Conservation (phyloP, 495 filamentous ascomycete genomes). For the Diplogelasinospora grovesii region DNA sequence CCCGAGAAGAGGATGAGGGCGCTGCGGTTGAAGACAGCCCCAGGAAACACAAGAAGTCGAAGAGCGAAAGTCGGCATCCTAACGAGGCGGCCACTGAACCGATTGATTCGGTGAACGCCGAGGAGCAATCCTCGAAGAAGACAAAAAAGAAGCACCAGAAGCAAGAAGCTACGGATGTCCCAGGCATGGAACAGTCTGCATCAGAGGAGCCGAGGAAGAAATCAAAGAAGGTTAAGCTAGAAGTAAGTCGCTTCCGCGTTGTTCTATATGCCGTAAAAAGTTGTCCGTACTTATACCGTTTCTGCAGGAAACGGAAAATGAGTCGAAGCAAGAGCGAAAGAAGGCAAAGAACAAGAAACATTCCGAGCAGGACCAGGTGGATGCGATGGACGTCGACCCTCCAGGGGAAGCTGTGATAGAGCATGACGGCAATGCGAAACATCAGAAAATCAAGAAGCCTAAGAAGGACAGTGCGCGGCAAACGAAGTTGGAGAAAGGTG, state of each 20-base stretch:
- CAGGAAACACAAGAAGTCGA: slow-evolving; percentile 35
- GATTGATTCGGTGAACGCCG: slow-evolving; percentile 5
- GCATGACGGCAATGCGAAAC: slow-evolving; percentile 1
- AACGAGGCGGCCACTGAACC: neutral
- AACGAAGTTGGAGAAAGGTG: too few species aligned
- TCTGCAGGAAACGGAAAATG: too few species aligned
- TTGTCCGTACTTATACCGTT: too few species aligned
- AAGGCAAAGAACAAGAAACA: slow-evolving; percentile 19
- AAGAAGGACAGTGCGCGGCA: too few species aligned
- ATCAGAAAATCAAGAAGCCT: slow-evolving; percentile 22
- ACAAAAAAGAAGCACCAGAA: neutral
- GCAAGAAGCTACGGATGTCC: too few species aligned
- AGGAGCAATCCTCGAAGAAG: slow-evolving; percentile 13
- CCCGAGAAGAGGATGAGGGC: slow-evolving; percentile 29
- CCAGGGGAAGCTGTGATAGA: slow-evolving; percentile 12
- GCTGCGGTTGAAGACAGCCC: slow-evolving; percentile 26
- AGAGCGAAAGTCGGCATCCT: slow-evolving; percentile 18
- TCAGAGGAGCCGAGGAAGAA: slow-evolving; percentile 1
- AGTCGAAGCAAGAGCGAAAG: slow-evolving; percentile 13
- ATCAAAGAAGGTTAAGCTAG: slow-evolving; percentile 15
- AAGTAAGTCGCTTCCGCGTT: too few species aligned
- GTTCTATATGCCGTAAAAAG: too few species aligned
- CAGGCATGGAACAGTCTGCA: too few species aligned
- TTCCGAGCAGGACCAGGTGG: neutral
- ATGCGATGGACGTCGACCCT: slow-evolving; percentile 14